Percentiles rank a stretch among this genome's conserved stretches.
Evolutionary conservation across 345 rosid genomes (phyloP).

Genomic region (Hibiscus mutabilis): DNA sequence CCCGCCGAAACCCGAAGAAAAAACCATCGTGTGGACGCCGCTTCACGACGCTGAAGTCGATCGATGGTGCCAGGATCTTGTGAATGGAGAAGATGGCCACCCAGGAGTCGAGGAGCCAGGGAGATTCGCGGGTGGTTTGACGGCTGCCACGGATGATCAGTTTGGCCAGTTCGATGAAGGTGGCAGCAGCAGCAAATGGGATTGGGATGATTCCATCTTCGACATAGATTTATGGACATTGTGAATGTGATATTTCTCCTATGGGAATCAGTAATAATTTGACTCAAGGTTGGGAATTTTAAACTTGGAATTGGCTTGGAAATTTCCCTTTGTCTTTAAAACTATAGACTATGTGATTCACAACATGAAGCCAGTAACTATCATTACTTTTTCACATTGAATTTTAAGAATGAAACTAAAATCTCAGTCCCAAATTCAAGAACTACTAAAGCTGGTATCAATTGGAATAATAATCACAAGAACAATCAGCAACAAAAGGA

Average conservation of each 20-base stretch:
- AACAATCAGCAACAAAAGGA: slow-evolving; percentile 60
- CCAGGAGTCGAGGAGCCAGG: neutral
- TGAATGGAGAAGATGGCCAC: neutral
- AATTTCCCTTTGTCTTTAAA: neutral
- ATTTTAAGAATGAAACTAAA: no score
- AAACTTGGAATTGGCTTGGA: neutral
- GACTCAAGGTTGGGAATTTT: no score
- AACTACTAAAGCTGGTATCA: slow-evolving; percentile 65
- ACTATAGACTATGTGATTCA: no score
- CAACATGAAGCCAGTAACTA: no score
- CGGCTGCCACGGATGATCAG: neutral
- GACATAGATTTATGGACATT: slow-evolving; percentile 9
- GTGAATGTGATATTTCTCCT: neutral
- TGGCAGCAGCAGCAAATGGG: slow-evolving; percentile 7
- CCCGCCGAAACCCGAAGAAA: neutral
- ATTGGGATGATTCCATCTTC: slow-evolving; percentile 14
- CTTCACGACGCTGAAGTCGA: neutral
- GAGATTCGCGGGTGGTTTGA: neutral
- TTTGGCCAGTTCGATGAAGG: neutral
- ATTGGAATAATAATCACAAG: slow-evolving; percentile 67
- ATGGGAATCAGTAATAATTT: neutral
- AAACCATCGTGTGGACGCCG: neutral
- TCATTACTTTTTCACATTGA: no score
- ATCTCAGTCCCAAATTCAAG: slow-evolving; percentile 29
- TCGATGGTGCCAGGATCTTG: neutral